Evolutionary conservation across 2,329 filamentous ascomycete species (phyloP), one percentile per base, ranked within the genome.

Genomic region (Curvularia lunata): DNA sequence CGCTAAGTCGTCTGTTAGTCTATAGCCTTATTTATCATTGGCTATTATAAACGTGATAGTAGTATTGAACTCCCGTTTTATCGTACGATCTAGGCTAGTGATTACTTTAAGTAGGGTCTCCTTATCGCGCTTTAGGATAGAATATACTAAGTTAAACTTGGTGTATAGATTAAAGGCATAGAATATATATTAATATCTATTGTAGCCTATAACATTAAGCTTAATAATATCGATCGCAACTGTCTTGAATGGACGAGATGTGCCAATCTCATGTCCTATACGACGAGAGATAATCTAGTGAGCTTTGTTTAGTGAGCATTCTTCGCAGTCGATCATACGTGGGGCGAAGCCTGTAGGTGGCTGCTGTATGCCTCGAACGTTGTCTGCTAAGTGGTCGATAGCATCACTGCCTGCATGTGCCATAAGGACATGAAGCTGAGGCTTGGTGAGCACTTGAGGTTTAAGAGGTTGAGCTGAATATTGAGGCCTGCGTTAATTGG

Each of bases 71-170:
- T 59, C 42, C 18, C 46, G 48, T 30, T 62, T 56, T n/a, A 62
- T 58, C 12, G 30, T 40, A 48, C 40, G n/a, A 52, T 61, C 47
- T 34, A 61, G 66, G 87, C 32, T 85, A 85, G 64, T 59, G 8
- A 59, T 18, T 9, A 59, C 42, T 5, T 52, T 25, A 27, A 60
- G 53, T 28, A 60, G 54, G 4, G 38, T 60, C 46, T 9, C n/a
- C n/a, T n/a, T n/a, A n/a, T n/a, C n/a, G n/a, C n/a, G n/a, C n/a
- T n/a, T n/a, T n/a, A n/a, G n/a, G 25, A 52, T 52, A 18, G 27
- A 34, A 21, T 52, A 52, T n/a, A 45, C 40, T 12, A 52, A 52
- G 30, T 50, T 50, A 42, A 50, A 28, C 13, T 50, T 50, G 2
- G 13, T 42, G n/a, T 50, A 50, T 13, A 50, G 48, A 19, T 50